These are phyloP conservation scores for Allomyces arbusculus DNA, from an alignment of 192 early-diverging fungal genomes.

Conservation along the genomic window DNA sequence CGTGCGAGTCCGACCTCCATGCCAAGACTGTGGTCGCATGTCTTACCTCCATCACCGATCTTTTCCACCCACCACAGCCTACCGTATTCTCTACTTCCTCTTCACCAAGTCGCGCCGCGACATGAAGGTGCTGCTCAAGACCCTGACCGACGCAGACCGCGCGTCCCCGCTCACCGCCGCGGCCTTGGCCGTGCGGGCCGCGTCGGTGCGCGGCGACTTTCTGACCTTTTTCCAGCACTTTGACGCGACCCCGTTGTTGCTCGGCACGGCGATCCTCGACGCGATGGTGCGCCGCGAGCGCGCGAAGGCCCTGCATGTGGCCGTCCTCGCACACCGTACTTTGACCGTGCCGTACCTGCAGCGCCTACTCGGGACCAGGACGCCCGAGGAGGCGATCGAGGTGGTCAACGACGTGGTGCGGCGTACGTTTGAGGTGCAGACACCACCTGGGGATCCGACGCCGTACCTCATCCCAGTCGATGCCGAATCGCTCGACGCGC, in stretches of 20 bases:
- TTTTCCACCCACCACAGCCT: slow-evolving; percentile 20
- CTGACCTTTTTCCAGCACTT: slow-evolving; percentile 55
- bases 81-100: slow-evolving; percentile 77
- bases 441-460: background rate
- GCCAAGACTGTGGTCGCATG: background rate
- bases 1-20: background rate
- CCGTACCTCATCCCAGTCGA: background rate
- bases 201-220: slow-evolving; percentile 67
- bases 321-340: slow-evolving; percentile 52
- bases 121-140: slow-evolving; percentile 52
- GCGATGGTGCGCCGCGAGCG: slow-evolving; percentile 78
- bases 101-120: slow-evolving; percentile 45
- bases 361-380: slow-evolving; percentile 1
- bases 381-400: background rate
- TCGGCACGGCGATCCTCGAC: slow-evolving; percentile 80
- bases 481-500: background rate
- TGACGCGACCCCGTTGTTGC: slow-evolving; percentile 56
- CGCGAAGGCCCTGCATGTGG: slow-evolving; percentile 44
- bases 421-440: background rate
- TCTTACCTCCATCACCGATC: slow-evolving; percentile 13
- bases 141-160: slow-evolving; percentile 49
- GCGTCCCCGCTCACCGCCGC: slow-evolving; percentile 41
- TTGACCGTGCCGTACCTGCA: background rate
- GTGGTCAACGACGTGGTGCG: background rate
- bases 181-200: slow-evolving; percentile 63